Percentiles rank a stretch among this genome's conserved stretches.
Conservation (phyloP, 2,329 filamentous ascomycete genomes). For the Cadophora sp. region DNA sequence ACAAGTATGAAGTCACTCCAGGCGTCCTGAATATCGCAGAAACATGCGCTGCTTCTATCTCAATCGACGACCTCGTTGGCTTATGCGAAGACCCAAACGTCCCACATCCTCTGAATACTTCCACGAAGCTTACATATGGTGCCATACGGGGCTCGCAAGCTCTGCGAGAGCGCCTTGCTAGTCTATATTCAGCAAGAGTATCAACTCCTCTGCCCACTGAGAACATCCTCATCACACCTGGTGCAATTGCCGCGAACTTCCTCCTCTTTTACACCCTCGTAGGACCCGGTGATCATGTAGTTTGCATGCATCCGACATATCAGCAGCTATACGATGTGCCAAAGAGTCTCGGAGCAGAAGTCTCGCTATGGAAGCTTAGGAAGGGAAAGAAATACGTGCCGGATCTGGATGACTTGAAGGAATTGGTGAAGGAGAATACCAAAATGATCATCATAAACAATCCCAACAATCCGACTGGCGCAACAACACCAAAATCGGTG, state of each 20-base stretch:
- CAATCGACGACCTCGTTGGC: conserved; percentile 68
- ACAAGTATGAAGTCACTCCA: conserved; percentile 62
- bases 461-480: conserved; percentile 83
- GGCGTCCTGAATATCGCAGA: conserved; percentile 75
- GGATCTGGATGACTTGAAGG: conserved; percentile 68
- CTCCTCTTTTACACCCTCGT: conserved; percentile 77
- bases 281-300: conserved; percentile 78
- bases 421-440: conserved; percentile 70
- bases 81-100: conserved; percentile 61
- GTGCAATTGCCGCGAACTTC: conserved; percentile 86
- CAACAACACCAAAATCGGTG: conserved; percentile 66
- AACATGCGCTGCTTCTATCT: conserved; percentile 79
- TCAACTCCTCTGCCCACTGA: conserved; percentile 57
- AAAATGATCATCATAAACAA: conserved; percentile 77
- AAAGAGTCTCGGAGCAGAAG: conserved; percentile 74
- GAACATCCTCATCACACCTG: conserved; percentile 77
- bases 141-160: conserved; percentile 71
- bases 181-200: conserved; percentile 66
- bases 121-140: conserved; percentile 73
- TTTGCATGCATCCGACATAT: conserved; percentile 88
- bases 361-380: conserved; percentile 76
- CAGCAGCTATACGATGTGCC: conserved; percentile 84
- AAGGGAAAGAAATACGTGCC: conserved; percentile 70
- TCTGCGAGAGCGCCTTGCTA: conserved; percentile 69
- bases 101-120: conserved; percentile 54